Evolutionary conservation across 106 monocot species (phyloP).

Genomic region (Amphibolis antarctica): DNA sequence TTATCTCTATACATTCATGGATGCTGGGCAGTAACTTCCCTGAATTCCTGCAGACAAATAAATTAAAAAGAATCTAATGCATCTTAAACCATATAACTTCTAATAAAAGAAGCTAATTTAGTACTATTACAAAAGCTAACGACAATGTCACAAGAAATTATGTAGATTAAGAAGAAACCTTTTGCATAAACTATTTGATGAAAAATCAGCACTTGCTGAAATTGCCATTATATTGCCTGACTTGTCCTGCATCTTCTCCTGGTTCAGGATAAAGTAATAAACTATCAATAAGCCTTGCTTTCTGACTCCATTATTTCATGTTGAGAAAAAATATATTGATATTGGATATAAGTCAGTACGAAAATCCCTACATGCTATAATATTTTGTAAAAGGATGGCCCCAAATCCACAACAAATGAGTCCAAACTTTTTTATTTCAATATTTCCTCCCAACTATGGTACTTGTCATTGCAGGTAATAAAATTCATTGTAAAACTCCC

Average conservation of each 20-base stretch:
- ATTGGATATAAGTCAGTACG: background rate
- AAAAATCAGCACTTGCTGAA: constrained; percentile 26
- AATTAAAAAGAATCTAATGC: background rate
- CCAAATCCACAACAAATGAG: too few species aligned
- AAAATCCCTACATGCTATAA: background rate
- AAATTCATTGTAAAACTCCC: too few species aligned
- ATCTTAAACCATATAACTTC: background rate
- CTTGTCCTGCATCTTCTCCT: constrained; percentile 24
- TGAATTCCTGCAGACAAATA: constrained; percentile 22
- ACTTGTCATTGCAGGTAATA: too few species aligned
- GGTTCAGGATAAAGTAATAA: constrained; percentile 22
- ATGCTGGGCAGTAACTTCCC: constrained; percentile 10
- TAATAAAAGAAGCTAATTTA: background rate
- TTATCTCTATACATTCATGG: constrained; percentile 11
- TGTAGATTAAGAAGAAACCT: background rate
- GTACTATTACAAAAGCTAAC: background rate
- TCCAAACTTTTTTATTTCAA: too few species aligned
- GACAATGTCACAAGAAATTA: too few species aligned
- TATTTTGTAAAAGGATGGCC: too few species aligned
- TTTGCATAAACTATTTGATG: constrained; percentile 9
- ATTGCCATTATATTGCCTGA: constrained; percentile 19
- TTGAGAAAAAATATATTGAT: background rate
- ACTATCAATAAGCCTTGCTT: background rate
- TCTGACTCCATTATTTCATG: background rate
- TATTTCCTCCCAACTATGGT: too few species aligned